phyloP scores from a whole-genome alignment of 169 alveolate genomes.

The Cryptosporidium sp. region DNA sequence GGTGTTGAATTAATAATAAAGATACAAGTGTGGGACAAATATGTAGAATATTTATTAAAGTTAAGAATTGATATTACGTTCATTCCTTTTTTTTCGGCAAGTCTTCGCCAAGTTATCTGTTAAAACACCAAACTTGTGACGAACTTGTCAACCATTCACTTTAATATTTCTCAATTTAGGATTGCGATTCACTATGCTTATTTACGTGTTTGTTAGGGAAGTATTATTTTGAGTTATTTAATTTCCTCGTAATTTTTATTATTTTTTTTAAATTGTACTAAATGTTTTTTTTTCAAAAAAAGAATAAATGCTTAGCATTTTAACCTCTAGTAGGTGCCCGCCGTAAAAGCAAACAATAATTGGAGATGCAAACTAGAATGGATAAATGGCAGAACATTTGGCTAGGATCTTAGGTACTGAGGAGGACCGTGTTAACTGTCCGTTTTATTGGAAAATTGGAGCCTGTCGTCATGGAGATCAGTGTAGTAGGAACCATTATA shows the following conservation, averaged over 20 bases:
- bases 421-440: conserved; percentile 99
- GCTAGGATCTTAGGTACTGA: conserved; percentile 98
- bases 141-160: neutral
- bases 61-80: too few species aligned
- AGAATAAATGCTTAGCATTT: too few species aligned
- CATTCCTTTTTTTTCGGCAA: too few species aligned
- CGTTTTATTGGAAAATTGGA: conserved; percentile 99
- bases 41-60: neutral
- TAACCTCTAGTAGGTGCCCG: neutral
- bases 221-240: too few species aligned
- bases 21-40: neutral
- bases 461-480: conserved; percentile 99
- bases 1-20: neutral
- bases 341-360: neutral
- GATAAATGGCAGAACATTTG: conserved; percentile 97
- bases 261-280: too few species aligned
- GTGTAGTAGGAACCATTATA: conserved; percentile 98
- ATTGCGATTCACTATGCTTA: too few species aligned
- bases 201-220: neutral
- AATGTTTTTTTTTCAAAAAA: too few species aligned
- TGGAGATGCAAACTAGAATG: neutral
- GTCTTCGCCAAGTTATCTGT: too few species aligned
- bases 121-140: too few species aligned
- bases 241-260: too few species aligned
- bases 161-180: neutral